Base-by-base conservation (phyloP, 306 rosid genomes). In the Cucurbita moschata region DNA sequence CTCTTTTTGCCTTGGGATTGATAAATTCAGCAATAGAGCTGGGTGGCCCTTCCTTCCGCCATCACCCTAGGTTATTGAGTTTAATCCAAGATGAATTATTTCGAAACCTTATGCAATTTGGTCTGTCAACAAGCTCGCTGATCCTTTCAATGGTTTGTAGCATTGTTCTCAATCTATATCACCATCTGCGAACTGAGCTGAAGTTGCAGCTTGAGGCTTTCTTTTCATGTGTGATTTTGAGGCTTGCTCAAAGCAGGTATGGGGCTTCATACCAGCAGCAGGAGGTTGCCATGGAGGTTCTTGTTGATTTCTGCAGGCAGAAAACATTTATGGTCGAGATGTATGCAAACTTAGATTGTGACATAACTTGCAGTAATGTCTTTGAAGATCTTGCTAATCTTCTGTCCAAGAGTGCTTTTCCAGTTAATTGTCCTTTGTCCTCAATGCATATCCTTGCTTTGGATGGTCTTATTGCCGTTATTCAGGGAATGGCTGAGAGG, bases 401-500 rank as follows among this genome's bases (percentile, higher is more conserved):
- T 79, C 78, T 92, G 82, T 92, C 97, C 35, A 92, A 85, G 82
- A 89, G 95, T 86, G 96, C 95, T 76, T 92, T 89, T 82, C 92
- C 97, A 64, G 96, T 89, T 67, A 92, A 88, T 75, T 85, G 88
- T 73, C 92, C 94, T 72, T 81, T 92, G 85, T 89, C 97, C 55
- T 83, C 97, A 71, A 86, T 84, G 89, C 95, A 89, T 72, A 88
- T 89, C 83, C 97, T 89, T 84, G 90, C 96, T 73, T 83, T 92
- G 88, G 97, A 89, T 80, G 96, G 97, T 80, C 97, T 92, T 60
- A 88, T 86, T 82, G 97, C 99, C 56, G 91, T 94, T 77, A 91
- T 94, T 79, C 92, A 88, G 82, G 97, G 99, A 80, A 91, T 94
- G 99, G 99, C 99, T 0, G 97, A 94, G 85, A 87, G 97, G 81